Percentiles rank a stretch among this genome's conserved stretches.
Conservation (phyloP, 2,329 filamentous ascomycete genomes). For the Neophaeococcomyces aloes region DNA sequence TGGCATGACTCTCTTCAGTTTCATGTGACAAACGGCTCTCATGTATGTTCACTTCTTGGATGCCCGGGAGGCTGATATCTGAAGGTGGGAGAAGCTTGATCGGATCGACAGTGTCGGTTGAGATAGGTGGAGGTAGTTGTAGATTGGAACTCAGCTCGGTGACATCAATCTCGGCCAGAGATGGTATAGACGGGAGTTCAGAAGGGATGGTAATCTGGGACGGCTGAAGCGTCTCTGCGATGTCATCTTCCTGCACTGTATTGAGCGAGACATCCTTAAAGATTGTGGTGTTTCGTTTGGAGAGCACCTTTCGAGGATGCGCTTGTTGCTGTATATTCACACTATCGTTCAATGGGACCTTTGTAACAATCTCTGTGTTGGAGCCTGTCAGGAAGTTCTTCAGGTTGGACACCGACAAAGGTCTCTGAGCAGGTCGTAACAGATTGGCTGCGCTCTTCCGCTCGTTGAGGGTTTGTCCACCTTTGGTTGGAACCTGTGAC, state of each 20-base stretch:
- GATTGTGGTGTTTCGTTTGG: conserved; percentile 44
- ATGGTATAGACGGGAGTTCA: not conserved
- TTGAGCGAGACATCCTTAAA: conserved; percentile 41
- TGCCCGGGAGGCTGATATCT: conserved; percentile 19
- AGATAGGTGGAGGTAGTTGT: conserved; percentile 4
- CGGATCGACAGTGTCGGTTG: not conserved
- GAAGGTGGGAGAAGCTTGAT: conserved; percentile 8
- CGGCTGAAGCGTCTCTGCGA: conserved; percentile 10
- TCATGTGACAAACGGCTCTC: conserved; percentile 13
- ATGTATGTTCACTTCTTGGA: conserved; percentile 17
- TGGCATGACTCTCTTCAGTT: conserved; percentile 9
- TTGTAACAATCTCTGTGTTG: conserved; percentile 8
- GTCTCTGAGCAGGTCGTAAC: conserved; percentile 53
- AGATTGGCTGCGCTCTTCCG: conserved; percentile 37
- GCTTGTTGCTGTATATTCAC: conserved; percentile 18
- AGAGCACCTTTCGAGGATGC: conserved; percentile 37
- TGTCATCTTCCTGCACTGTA: conserved; percentile 22
- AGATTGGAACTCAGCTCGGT: not conserved
- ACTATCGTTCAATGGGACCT: conserved; percentile 21
- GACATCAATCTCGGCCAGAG: conserved; percentile 4
- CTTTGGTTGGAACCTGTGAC: conserved; percentile 25
- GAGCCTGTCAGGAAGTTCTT: conserved; percentile 30
- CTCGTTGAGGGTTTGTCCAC: conserved; percentile 24
- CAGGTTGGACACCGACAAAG: conserved; percentile 33
- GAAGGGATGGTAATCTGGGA: conserved; percentile 20